Conservation (phyloP, 192 early-diverging fungal species). For the Backusella liffmaniae region DNA sequence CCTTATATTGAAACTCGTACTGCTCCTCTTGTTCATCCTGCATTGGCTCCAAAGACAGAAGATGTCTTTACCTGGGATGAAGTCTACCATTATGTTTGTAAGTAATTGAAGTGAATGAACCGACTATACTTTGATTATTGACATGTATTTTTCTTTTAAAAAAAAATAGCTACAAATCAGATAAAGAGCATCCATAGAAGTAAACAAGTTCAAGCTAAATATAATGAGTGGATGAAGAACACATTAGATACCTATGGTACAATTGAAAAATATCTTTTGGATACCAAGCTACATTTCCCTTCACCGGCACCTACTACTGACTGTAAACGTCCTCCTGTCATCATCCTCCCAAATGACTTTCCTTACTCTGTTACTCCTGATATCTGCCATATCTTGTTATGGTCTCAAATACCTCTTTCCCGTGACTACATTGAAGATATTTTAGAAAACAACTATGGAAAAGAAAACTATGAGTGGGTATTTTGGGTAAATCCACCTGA, state of each 20-base stretch:
- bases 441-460: slow-evolving; percentile 18
- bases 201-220: slow-evolving; percentile 9
- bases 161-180: slow-evolving; percentile 24
- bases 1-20: slow-evolving; percentile 1
- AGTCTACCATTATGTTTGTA: slow-evolving; percentile 32
- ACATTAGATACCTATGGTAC: slow-evolving; percentile 24
- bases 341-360: slow-evolving; percentile 34
- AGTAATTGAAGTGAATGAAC: not conserved
- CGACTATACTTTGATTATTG: not conserved
- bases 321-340: slow-evolving; percentile 8
- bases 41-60: not conserved
- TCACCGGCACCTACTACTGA: not conserved
- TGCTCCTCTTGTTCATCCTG: not conserved
- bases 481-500: slow-evolving; percentile 34
- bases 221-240: slow-evolving; percentile 27
- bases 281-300: slow-evolving; percentile 20
- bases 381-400: slow-evolving; percentile 26
- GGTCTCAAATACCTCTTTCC: slow-evolving; percentile 16
- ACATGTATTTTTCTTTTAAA: not conserved
- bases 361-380: slow-evolving; percentile 20
- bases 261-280: slow-evolving; percentile 27
- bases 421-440: slow-evolving; percentile 13
- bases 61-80: slow-evolving; percentile 20
- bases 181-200: slow-evolving; percentile 26
- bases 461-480: slow-evolving; percentile 18